phyloP scores from a whole-genome alignment of 306 rosid genomes.

The Cicer arietinum region DNA sequence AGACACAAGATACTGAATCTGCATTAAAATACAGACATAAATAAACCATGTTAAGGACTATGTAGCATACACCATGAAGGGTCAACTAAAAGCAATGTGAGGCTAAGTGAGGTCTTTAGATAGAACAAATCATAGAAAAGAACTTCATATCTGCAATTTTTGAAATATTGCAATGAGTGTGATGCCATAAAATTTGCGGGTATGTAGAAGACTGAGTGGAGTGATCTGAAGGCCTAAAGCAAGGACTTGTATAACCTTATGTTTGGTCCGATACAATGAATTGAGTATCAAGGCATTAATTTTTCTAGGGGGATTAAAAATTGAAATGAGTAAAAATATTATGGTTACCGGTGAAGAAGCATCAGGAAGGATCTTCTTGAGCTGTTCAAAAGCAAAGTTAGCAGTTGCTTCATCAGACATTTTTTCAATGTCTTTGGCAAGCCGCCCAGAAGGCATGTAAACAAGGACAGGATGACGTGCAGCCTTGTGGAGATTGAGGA shows the following conservation, averaged over 20 bases:
- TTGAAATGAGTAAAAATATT: neutral
- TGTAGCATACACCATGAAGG: neutral
- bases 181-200: neutral
- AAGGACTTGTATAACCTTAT: neutral
- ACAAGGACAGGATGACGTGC: slow-evolving; percentile 90
- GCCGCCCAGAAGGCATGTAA: slow-evolving; percentile 98
- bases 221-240: neutral
- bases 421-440: slow-evolving; percentile 96
- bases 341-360: slow-evolving; percentile 83
- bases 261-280: neutral
- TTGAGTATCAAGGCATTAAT: neutral
- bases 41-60: neutral
- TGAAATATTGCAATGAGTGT: neutral
- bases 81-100: too few relatives aligned
- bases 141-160: neutral
- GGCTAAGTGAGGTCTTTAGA: neutral
- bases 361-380: slow-evolving; percentile 88
- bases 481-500: slow-evolving; percentile 98
- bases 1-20: slow-evolving; percentile 92
- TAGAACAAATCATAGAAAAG: neutral
- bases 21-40: slow-evolving; percentile 32
- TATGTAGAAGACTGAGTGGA: neutral
- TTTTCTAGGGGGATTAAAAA: neutral
- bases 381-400: slow-evolving; percentile 76
- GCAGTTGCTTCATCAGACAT: slow-evolving; percentile 99